Evolutionary conservation across 257 asterid genomes (phyloP), one percentile per base, ranked within the genome.

Genomic region (Sherardia arvensis): DNA sequence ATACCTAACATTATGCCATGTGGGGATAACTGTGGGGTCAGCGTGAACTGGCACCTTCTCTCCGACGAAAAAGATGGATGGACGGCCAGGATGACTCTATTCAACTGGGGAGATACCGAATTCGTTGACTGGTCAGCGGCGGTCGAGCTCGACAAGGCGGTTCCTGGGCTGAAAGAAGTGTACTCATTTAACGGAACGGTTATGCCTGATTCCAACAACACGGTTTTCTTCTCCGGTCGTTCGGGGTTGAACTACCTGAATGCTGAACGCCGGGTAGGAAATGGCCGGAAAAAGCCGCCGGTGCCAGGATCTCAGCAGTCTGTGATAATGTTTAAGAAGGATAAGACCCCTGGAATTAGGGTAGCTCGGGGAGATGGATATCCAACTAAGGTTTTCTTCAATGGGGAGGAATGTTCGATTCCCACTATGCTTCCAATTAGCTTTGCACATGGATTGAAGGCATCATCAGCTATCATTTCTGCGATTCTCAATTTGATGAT

Each of bases 331-430:
- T 88, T 88, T 61, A 79, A 78, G 5, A 88, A 85, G 82, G 82
- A 80, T 66, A 57, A 70, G 20, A 82, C 78, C 1, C 85, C 81
- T 7, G 83, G 75, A n/a, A 76, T 88, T 4, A 25, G 71, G 0
- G 84, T 88, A 61, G 81, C 66, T 1, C 71, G 62, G 0, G 82
- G 84, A 1, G 94, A 88, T 59, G 94, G 94, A 34, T 88, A 82
- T 71, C 96, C 96, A 0, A 84, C 80, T 5, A 85, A 79, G 43
- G 85, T 88, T 60, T 85, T 68, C 80, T 88, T 88, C 75, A 88
- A 85, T 22, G 96, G 96, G 4, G 90, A 84, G 54, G 92, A 85
- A 68, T 88, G 96, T 23, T 81, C 96, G 7, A 65, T 85, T 64
- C 96, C 96, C 3, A 53, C 77, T 5, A 65, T 72, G 33, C 77